Evolutionary conservation across 2,329 filamentous ascomycete genomes (phyloP).

Genomic region (Beauveria sp.): DNA sequence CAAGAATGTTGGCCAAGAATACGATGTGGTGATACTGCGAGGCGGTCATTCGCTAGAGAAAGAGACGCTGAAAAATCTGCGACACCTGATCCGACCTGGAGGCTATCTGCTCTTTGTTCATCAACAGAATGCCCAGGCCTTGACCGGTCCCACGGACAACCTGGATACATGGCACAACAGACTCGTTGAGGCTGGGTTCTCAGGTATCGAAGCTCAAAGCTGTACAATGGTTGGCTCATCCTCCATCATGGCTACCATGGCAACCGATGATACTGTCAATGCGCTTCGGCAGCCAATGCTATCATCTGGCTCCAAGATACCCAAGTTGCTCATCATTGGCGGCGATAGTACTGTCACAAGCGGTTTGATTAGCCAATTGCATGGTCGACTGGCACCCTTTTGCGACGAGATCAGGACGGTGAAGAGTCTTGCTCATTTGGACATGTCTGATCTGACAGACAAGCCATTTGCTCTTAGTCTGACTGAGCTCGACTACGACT

Average conservation of each 20-base stretch:
- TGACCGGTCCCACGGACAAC: too few relatives aligned
- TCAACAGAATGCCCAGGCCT: background rate
- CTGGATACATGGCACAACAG: background rate
- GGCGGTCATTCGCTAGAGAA: background rate
- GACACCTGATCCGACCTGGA: background rate
- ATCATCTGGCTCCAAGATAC: background rate
- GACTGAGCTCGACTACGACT: background rate
- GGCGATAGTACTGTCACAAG: background rate
- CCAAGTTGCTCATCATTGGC: background rate
- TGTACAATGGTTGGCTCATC: background rate
- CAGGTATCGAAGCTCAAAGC: background rate
- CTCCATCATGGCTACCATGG: slow-evolving; percentile 2
- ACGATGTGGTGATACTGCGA: background rate
- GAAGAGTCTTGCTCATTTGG: background rate
- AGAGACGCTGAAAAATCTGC: background rate
- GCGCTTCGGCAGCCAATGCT: background rate
- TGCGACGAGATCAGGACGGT: background rate
- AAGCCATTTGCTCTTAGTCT: background rate
- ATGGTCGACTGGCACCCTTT: background rate
- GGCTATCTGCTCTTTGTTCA: background rate
- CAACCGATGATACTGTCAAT: background rate
- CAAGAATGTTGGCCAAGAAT: background rate
- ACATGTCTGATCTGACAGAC: background rate
- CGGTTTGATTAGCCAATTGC: background rate
- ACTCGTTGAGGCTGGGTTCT: background rate